Percentiles rank a stretch among this genome's conserved stretches.
These are phyloP conservation scores for Chytridiales sp. DNA, from an alignment of 371 early-diverging fungal species.

Conservation along the genomic window DNA sequence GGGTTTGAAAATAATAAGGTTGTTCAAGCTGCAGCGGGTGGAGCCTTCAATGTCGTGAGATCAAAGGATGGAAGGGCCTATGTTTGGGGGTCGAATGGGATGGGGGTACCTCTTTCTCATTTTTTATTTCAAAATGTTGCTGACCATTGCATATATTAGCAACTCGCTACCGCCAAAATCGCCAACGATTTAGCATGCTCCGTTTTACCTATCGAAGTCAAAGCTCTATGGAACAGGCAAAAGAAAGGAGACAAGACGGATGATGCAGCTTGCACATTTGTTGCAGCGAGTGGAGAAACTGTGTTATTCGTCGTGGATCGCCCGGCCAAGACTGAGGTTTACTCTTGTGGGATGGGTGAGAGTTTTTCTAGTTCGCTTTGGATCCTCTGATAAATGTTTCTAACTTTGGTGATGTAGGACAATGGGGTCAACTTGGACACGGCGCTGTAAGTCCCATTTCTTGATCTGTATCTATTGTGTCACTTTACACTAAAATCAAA, in stretches of 20 bases:
- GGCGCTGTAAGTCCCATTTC: constrained; percentile 12
- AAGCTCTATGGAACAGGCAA: constrained; percentile 5
- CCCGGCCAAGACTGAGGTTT: constrained; percentile 27
- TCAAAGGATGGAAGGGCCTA: constrained; percentile 40
- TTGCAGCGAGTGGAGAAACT: constrained; percentile 45
- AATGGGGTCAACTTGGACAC: constrained; percentile 38
- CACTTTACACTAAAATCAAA: neutral
- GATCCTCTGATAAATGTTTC: neutral
- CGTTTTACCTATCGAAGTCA: constrained; percentile 14
- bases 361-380: neutral
- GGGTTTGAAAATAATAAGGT: constrained; percentile 6
- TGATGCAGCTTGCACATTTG: constrained; percentile 19
- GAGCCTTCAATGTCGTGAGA: constrained; percentile 30
- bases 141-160: neutral
- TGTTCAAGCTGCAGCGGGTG: constrained; percentile 36
- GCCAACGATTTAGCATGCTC: neutral
- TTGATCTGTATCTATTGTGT: neutral
- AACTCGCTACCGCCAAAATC: constrained; percentile 15
- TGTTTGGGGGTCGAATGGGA: constrained; percentile 38
- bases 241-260: neutral
- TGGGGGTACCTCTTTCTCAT: constrained; percentile 31
- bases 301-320: constrained; percentile 32
- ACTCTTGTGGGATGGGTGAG: constrained; percentile 35
- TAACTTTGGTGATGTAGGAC: constrained; percentile 5
- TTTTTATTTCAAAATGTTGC: neutral